Evolutionary conservation across 2,329 filamentous ascomycete genomes (phyloP).

Genomic region (Venturia asperata): DNA sequence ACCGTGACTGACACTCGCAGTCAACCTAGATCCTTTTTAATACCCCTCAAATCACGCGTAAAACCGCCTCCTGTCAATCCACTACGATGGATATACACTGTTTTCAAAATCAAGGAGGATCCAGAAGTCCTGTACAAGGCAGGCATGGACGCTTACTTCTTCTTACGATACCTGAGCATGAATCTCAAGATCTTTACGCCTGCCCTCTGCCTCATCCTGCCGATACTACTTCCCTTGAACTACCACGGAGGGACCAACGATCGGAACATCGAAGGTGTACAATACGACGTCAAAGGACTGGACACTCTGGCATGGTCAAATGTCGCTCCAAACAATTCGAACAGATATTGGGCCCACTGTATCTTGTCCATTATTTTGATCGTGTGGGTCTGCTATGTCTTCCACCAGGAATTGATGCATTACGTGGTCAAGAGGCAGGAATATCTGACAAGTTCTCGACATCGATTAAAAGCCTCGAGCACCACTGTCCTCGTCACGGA

Average conservation of each 20-base stretch:
- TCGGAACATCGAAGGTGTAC: conserved; percentile 16
- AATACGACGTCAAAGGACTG: conserved; percentile 40
- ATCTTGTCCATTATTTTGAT: conserved; percentile 27
- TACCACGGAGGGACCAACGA: conserved; percentile 35
- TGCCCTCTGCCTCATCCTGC: conserved; percentile 68
- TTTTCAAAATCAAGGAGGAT: conserved; percentile 47
- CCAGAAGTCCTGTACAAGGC: conserved; percentile 92
- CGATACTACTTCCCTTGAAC: conserved; percentile 82
- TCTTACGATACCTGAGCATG: conserved; percentile 79
- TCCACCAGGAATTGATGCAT: conserved; percentile 28
- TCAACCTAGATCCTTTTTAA: conserved; percentile 28
- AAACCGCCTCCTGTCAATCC: conserved; percentile 27
- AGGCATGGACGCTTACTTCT: conserved; percentile 94
- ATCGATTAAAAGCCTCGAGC: conserved; percentile 28
- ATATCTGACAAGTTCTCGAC: conserved; percentile 26
- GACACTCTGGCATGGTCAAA: conserved; percentile 87
- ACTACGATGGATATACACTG: conserved; percentile 26
- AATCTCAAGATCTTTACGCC: conserved; percentile 89
- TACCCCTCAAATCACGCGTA: conserved; percentile 26
- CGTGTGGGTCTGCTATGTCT: conserved; percentile 27
- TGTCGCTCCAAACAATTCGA: conserved; percentile 26
- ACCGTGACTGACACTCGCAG: neutral
- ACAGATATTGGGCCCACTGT: conserved; percentile 30
- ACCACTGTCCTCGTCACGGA: conserved; percentile 30
- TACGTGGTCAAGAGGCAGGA: conserved; percentile 28